Conservation (phyloP, 78 protist genomes). For the Dictyostelium intermedium region DNA sequence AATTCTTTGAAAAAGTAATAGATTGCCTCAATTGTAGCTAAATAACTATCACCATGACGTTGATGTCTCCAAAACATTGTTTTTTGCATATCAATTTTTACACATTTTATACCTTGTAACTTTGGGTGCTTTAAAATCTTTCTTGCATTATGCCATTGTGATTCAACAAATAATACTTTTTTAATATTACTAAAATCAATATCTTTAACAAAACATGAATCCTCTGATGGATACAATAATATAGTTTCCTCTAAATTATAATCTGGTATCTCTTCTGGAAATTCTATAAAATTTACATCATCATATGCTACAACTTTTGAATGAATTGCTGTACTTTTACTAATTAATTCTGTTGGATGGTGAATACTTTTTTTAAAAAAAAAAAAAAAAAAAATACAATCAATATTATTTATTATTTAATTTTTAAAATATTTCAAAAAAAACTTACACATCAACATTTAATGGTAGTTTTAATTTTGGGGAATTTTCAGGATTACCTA, state of each 20-base stretch:
- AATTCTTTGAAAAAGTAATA: conserved; percentile 77
- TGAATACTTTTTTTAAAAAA: conserved; percentile 37
- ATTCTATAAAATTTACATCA: conserved; percentile 55
- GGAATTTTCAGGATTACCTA: conserved; percentile 29
- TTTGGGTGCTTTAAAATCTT: conserved; percentile 32
- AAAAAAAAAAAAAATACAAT: neutral
- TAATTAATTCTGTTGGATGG: conserved; percentile 77
- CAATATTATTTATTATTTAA: neutral
- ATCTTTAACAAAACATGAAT: conserved; percentile 43
- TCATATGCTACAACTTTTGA: conserved; percentile 57
- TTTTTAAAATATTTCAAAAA: too few species aligned
- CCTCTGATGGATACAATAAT: conserved; percentile 62
- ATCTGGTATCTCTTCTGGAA: conserved; percentile 66
- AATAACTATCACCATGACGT: conserved; percentile 28
- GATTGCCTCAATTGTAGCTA: conserved; percentile 83
- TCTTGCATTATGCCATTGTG: conserved; percentile 78
- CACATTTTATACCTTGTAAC: conserved; percentile 24
- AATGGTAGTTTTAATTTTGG: conserved; percentile 74
- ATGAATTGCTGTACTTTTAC: conserved; percentile 82
- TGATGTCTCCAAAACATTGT: conserved; percentile 85
- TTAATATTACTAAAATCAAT: conserved; percentile 39
- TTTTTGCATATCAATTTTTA: conserved; percentile 63
- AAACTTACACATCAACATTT: conserved; percentile 62
- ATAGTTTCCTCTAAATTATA: conserved; percentile 63
- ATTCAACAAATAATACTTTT: conserved; percentile 69